Base-by-base conservation (phyloP, 352 stramenopile genomes). In the Phytophthora pistaciae region DNA sequence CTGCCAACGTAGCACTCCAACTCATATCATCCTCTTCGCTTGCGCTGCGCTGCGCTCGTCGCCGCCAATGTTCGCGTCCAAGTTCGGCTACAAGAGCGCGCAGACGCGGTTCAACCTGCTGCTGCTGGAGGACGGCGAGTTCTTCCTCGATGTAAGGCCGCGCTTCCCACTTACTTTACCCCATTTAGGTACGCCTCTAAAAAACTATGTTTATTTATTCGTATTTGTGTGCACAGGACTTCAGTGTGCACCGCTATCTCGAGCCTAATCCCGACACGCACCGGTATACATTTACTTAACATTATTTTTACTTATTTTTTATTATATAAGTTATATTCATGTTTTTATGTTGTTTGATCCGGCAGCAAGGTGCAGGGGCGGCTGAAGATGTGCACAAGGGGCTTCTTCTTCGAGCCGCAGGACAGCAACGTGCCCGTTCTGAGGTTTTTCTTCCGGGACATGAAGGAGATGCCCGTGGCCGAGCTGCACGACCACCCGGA, bases 51-150 rank as follows among this genome's bases (percentile, higher is more conserved):
- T 20, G 46, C n/a, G 8, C 27, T 11, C 18, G 25, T 48, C 20
- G 16, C 40, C 61, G 56, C 55, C 60, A 9, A 85, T 87, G 77
- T 71, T 85, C 59, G 65, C 69, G 66, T 77, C 73, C 64, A 80
- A 79, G 53, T 75, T 75, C 48, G 61, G 77, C 60, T 79, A 69
- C 62, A 86, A 86, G 70, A 81, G 80, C 66, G 76, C 69, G 31
- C 84, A 89, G 70, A 87, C 83, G 71, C 89, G 95, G 61, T 98
- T 98, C 80, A 97, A 97, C 78, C 83, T 98, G 69, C 76, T 98
- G 62, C 76, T 98, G 50, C 83, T 98, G 5, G 95, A 98, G 77
- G 93, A 98, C 66, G 95, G 94, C 61, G 95, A 98, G 83, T 97
- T 95, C 72, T 98, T 98, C 72, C 91, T 98, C 27, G 92, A 97